A percentile compares a stretch with the other conserved stretches of the same genome.
These are phyloP conservation scores for Gossypium davidsonii DNA, from an alignment of 441 rosid species.

Conservation along the genomic window DNA sequence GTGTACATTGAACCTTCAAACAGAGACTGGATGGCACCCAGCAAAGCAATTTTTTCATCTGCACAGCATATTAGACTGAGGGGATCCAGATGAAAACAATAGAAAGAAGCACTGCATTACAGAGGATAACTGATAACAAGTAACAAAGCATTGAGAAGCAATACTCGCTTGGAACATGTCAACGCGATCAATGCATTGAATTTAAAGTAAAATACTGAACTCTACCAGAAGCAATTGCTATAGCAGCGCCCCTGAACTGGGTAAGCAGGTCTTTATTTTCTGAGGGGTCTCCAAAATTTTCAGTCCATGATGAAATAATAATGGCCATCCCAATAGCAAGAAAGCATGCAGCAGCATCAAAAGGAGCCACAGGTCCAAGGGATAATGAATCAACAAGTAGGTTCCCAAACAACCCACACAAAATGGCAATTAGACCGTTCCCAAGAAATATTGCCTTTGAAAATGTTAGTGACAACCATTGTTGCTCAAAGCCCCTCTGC, in stretches of 20 bases:
- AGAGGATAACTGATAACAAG: background rate
- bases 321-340: slow-evolving; percentile 91
- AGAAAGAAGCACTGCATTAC: background rate
- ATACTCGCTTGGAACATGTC: slow-evolving; percentile 6
- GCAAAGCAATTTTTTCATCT: slow-evolving; percentile 94
- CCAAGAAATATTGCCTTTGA: slow-evolving; percentile 96
- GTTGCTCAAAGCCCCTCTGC: slow-evolving; percentile 92
- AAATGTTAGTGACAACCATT: slow-evolving; percentile 88
- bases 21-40: slow-evolving; percentile 93
- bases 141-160: background rate
- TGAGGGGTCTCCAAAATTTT: slow-evolving; percentile 84
- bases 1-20: slow-evolving; percentile 99
- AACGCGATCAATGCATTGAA: background rate
- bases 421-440: slow-evolving; percentile 90
- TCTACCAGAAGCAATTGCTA: slow-evolving; percentile 89
- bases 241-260: slow-evolving; percentile 87
- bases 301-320: slow-evolving; percentile 82
- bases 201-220: slow-evolving; percentile 3
- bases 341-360: slow-evolving; percentile 95
- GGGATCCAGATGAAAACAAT: background rate
- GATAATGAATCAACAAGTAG: slow-evolving; percentile 65
- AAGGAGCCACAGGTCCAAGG: slow-evolving; percentile 95
- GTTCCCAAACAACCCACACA: slow-evolving; percentile 86
- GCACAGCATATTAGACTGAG: slow-evolving; percentile 13
- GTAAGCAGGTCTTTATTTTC: slow-evolving; percentile 85